Evolutionary conservation across 306 rosid species (phyloP).

Genomic region (Abrus pulchellus): DNA sequence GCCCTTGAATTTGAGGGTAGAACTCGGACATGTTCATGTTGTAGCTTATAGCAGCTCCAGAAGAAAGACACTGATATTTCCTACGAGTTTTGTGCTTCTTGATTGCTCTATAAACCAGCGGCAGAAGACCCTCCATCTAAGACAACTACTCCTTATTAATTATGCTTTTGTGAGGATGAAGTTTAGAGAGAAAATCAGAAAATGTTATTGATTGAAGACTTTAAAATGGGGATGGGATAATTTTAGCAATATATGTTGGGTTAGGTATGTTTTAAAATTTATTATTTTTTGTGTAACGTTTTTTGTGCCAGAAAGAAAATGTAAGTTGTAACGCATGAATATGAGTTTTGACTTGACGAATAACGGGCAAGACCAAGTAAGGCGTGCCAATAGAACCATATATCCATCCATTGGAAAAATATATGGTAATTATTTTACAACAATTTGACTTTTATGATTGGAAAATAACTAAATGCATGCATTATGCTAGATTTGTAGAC

Average conservation of each 20-base stretch:
- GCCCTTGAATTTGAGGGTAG: constrained; percentile 17
- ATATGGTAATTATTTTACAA: neutral
- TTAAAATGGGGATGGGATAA: neutral
- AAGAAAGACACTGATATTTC: constrained; percentile 51
- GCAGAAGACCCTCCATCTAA: constrained; percentile 61
- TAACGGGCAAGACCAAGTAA: neutral
- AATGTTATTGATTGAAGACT: neutral
- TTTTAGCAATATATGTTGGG: constrained; percentile 3
- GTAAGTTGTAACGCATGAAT: neutral
- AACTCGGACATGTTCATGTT: constrained; percentile 36
- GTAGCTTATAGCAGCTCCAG: constrained; percentile 39
- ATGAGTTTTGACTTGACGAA: constrained; percentile 12
- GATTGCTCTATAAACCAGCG: constrained; percentile 52
- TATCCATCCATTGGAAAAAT: neutral
- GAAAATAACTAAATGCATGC: neutral
- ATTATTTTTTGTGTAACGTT: constrained; percentile 1
- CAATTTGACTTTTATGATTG: constrained; percentile 43
- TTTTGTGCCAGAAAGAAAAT: neutral
- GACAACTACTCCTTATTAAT: neutral
- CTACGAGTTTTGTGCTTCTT: constrained; percentile 51
- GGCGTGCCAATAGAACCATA: constrained; percentile 12
- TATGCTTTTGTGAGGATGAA: neutral
- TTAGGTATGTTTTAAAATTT: constrained; percentile 48
- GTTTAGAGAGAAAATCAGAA: neutral
- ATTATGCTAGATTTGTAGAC: constrained; percentile 12